Conservation (phyloP, 257 asterid genomes). For the Scutellaria baicalensis region DNA sequence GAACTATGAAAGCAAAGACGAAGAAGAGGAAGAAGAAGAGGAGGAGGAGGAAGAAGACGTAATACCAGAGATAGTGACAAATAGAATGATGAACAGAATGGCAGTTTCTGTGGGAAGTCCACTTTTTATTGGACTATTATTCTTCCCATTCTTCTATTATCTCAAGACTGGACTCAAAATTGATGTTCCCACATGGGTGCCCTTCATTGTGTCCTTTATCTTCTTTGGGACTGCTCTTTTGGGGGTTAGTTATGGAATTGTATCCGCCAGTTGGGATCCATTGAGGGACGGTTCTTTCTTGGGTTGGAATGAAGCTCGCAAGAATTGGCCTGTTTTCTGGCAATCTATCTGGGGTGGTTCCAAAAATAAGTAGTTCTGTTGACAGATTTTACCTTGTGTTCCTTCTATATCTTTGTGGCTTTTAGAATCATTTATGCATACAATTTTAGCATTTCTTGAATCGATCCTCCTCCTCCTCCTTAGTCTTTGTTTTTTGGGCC, state of each 20-base stretch:
- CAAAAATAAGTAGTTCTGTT: conserved; percentile 26
- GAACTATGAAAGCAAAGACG: conserved; percentile 31
- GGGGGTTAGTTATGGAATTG: conserved; percentile 93
- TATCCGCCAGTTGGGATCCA: conserved; percentile 99
- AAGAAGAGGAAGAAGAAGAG: conserved; percentile 29
- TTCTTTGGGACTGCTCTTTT: conserved; percentile 81
- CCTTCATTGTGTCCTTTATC: conserved; percentile 76
- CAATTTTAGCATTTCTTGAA: no score
- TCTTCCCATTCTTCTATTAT: conserved; percentile 91
- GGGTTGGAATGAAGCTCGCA: conserved; percentile 94
- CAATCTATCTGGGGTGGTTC: conserved; percentile 66
- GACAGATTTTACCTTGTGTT: not conserved
- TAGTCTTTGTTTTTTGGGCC: no score
- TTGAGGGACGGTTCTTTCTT: conserved; percentile 76
- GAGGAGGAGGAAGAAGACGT: conserved; percentile 48
- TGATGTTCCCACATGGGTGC: conserved; percentile 90
- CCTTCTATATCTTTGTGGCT: not conserved
- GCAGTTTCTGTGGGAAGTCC: conserved; percentile 83
- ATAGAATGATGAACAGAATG: conserved; percentile 86
- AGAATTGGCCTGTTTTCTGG: conserved; percentile 98
- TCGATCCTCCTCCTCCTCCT: no score
- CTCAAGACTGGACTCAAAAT: conserved; percentile 79
- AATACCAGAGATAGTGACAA: conserved; percentile 91
- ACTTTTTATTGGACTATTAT: conserved; percentile 58
- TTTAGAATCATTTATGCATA: no score